Base-by-base conservation (phyloP, 2,329 filamentous ascomycete genomes). In the Calonectria pseudoturangicola region DNA sequence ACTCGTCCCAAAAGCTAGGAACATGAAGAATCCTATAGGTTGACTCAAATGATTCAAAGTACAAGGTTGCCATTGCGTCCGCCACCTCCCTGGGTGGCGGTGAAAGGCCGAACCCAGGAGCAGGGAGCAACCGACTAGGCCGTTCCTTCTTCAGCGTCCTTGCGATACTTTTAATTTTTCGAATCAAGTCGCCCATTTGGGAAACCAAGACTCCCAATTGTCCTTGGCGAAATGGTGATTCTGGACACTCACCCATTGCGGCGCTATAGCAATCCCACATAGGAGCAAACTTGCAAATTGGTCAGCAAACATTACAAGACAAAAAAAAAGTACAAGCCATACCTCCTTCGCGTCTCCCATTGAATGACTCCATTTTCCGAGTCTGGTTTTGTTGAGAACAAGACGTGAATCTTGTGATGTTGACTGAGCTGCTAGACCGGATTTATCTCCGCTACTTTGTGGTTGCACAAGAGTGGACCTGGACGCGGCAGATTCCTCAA, bases 21-120 rank as follows among this genome's bases (percentile, higher is more conserved):
- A 83, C 78, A 68, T 92, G 89, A 0, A 92, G 78, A 54, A 92
- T 87, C 3, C 88, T 86, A 65, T 89, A 86, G 0, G 85, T 84
- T 1, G 84, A 85, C 71, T 90, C 90, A 70, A 88, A 90, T 0
- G 82, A 87, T 2, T 80, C 79, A 51, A 90, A 86, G 79, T 92
- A 92, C 0, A 87, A 74, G 1, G 77, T 70, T 8, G 85, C 83
- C 79, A 88, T 84, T 15, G 75, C 45, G 69, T 90, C 87, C 1
- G 86, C 80, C 6, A 78, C 30, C 12, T 79, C 79, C 1, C 81
- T 82, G 3, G 79, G 66, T 1, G 82, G 84, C 0, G 12, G 82
- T 83, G 36, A 21, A 43, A 65, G 60, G 36, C 18, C 15, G 6
- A 48, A 56, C 36, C 18, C 56, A 33, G 45, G 33, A n/a, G 43